These are phyloP conservation scores for Apiospora marii DNA, from an alignment of 2,329 filamentous ascomycete genomes.

Conservation along the genomic window DNA sequence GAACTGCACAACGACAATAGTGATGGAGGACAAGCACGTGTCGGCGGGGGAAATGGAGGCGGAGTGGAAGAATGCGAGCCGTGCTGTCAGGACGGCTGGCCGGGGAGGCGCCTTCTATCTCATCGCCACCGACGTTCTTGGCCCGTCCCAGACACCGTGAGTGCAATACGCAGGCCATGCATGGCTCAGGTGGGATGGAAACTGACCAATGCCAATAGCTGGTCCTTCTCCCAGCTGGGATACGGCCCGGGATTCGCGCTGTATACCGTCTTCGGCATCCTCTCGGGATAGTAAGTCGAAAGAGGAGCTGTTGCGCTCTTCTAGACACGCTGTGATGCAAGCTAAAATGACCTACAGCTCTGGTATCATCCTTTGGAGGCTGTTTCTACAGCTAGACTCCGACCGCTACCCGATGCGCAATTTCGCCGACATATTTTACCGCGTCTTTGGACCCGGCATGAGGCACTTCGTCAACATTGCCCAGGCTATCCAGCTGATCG, in stretches of 20 bases:
- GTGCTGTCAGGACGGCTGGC: constrained; percentile 54
- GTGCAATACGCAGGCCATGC: not conserved
- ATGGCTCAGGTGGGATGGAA: not conserved
- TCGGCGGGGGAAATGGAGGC: constrained; percentile 42
- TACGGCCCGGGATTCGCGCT: constrained; percentile 54
- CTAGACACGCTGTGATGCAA: not conserved
- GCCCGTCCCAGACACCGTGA: constrained; percentile 49
- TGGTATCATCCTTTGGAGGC: constrained; percentile 54
- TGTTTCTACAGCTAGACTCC: constrained; percentile 55
- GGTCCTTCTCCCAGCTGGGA: constrained; percentile 43
- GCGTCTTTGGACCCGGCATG: constrained; percentile 52
- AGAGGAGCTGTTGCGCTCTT: not conserved
- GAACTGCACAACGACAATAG: constrained; percentile 23
- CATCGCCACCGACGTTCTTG: constrained; percentile 57
- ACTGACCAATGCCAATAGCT: not conserved
- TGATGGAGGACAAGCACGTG: not conserved
- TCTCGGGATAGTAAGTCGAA: constrained; percentile 43
- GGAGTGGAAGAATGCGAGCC: constrained; percentile 56
- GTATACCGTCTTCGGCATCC: constrained; percentile 53
- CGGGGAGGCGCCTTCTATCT: constrained; percentile 57
- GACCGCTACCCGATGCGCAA: constrained; percentile 54
- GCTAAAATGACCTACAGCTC: constrained; percentile 35
- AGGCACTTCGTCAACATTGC: constrained; percentile 57
- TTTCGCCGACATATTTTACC: constrained; percentile 58
- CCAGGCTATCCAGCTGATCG: constrained; percentile 56